Conservation (phyloP, 176 grass and related monocot species). For the Cymbopogon citratus region DNA sequence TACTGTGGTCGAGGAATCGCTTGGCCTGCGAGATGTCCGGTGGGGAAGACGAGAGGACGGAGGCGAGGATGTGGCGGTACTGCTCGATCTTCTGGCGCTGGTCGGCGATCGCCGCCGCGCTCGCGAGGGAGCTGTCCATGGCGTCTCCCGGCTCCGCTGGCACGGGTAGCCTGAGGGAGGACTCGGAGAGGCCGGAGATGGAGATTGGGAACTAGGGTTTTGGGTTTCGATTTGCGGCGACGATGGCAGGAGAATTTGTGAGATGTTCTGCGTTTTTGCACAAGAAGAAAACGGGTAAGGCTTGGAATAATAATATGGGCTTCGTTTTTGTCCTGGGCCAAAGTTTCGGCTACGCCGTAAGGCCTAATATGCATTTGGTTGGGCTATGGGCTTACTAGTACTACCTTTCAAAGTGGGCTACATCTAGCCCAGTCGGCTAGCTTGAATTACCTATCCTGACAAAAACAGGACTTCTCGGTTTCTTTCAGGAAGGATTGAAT, state of each 20-base stretch:
- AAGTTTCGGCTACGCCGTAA: not conserved
- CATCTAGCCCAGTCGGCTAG: not conserved
- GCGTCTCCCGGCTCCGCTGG: not conserved
- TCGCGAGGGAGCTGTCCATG: slow-evolving; percentile 79
- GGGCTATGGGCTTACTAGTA: not conserved
- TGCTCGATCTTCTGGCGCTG: slow-evolving; percentile 98
- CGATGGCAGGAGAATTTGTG: not conserved
- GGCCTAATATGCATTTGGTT: not conserved
- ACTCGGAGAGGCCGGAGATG: not conserved
- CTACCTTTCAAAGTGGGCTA: not conserved
- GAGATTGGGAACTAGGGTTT: slow-evolving; percentile 19
- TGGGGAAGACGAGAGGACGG: slow-evolving; percentile 70
- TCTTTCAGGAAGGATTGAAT: too few species aligned
- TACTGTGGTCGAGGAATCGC: slow-evolving; percentile 97
- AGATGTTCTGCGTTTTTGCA: not conserved
- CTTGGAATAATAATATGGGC: not conserved
- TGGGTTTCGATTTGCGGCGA: slow-evolving; percentile 32
- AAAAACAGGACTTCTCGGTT: not conserved
- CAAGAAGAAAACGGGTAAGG: not conserved
- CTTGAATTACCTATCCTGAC: not conserved
- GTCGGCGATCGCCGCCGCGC: slow-evolving; percentile 65
- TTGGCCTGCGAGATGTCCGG: slow-evolving; percentile 83
- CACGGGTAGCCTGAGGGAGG: not conserved
- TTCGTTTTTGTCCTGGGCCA: not conserved
- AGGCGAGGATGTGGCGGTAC: slow-evolving; percentile 92